Evolutionary conservation across 148 eudicot species (phyloP), one percentile per base, ranked within the genome.

Genomic region (Vaccinium darrowii): DNA sequence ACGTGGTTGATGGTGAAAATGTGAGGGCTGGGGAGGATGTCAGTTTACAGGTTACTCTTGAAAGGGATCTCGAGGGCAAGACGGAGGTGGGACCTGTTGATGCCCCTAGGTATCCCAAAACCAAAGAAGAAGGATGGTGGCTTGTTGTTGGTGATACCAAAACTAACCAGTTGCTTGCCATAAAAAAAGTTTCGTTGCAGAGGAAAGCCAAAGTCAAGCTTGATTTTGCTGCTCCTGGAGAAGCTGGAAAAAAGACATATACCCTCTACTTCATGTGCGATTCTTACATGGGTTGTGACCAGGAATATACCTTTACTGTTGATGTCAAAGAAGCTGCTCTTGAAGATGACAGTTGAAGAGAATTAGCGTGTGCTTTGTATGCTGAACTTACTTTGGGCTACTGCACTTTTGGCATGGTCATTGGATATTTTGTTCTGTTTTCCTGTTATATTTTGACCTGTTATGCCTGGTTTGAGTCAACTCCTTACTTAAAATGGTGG

Each of bases 121-220:
- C 91, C 23, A 95, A 95, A 85, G 97, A 94, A 83, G 98, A 95
- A 81, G 95, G 95, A 5, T 95, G 98, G 98, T 95, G 95, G 95
- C 90, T 95, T 58, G 95, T 95, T 15, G 93, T 95, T 67, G 98
- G 98, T 27, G 97, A 95, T 80, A 90, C 91, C 0, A 90, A 91
- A 87, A 94, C 86, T 50, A 90, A 93, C 83, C 95, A 95, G 90
- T 80, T 96, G 85, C 91, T 94, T 56, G 98, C 97, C 21, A 94
- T 93, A 58, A 94, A 96, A 85, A 91, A 97, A 88, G 94, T 96
- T 12, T 65, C 90, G 7, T 86, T 94, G 56, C 98, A 96, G 86
- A 90, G 95, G 91, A 94, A 90, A 89, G 89, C 92, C 1, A 93
- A 90, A 84, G 92, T 92, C 43, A 95, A 92, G 88, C 92, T 95